Base-by-base conservation (phyloP, 345 rosid species). In the Lepidium aucheri region DNA sequence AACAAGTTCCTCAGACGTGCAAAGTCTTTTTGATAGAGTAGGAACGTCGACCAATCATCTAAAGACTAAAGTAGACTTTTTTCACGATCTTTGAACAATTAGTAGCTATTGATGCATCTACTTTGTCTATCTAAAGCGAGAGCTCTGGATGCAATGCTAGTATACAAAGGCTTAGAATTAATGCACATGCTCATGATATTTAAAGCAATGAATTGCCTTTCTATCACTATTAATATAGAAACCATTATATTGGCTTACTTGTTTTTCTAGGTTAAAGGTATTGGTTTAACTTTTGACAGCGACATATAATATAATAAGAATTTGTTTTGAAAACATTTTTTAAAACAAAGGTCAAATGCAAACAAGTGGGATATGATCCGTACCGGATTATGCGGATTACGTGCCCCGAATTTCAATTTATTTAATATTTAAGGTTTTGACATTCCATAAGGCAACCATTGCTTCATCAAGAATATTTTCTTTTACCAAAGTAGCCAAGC, bases 391-490 rank as follows among this genome's bases (percentile, higher is more conserved):
- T 67, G 72, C 77, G 57, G 52, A 60, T 36, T 59, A 44, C 62
- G 73, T 73, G 67, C 58, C 14, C 36, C 51, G 22, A 67, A 67
- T 67, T 53, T 60, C 35, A 45, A 15, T 60, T 60, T 67, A 28
- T 60, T 12, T 60, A 53, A 53, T 60, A 68, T 54, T 28, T 74
- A 67, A 67, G 73, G 73, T 74, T 74, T 74, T 74, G 77, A 74
- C 77, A 74, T 74, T 68, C 77, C 69, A 60, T 45, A 67, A 54
- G 53, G 64, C 26, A 61, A 32, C 77, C 73, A 74, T 67, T 67
- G 77, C 69, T 67, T 67, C 57, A 53, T 61, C 60, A 32, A 40
- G 77, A 60, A 74, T 74, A 18, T 3, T 60, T 43, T 52, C 68
- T 60, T 74, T 74, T 53, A 12, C 44, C 52, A 74, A 67, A 74